Conservation (phyloP, 2,329 filamentous ascomycete genomes). For the Penicillium hordei region DNA sequence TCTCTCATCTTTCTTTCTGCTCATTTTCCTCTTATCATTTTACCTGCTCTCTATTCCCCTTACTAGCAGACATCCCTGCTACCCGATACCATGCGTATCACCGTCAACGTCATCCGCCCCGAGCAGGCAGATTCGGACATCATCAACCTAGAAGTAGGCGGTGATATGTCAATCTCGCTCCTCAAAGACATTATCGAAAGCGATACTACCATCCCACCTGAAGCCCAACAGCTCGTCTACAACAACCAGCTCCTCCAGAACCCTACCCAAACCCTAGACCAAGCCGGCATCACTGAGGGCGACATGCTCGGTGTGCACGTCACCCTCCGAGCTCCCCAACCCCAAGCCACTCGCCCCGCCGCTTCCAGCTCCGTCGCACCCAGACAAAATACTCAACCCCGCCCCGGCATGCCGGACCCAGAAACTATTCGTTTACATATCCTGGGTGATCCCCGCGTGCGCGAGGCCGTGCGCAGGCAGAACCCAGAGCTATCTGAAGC, state of each 20-base stretch:
- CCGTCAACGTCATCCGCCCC: constrained; percentile 77
- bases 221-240: constrained; percentile 81
- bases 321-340: constrained; percentile 32
- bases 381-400: constrained; percentile 31
- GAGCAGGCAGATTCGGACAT: constrained; percentile 68
- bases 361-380: constrained; percentile 28
- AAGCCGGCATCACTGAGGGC: constrained; percentile 77
- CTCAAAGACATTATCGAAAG: constrained; percentile 86
- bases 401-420: constrained; percentile 56
- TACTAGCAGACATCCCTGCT: background rate
- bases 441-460: constrained; percentile 71
- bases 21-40: background rate
- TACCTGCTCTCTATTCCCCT: background rate
- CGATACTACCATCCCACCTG: constrained; percentile 71
- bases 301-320: constrained; percentile 92
- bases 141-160: constrained; percentile 76
- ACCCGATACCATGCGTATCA: constrained; percentile 68
- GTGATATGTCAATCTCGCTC: constrained; percentile 78
- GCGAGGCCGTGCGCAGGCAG: constrained; percentile 67
- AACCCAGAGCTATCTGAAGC: constrained; percentile 75
- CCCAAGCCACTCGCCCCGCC: constrained; percentile 29
- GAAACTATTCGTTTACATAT: constrained; percentile 82
- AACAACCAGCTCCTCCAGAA: constrained; percentile 79
- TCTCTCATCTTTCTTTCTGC: background rate
- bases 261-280: constrained; percentile 75